phyloP scores from a whole-genome alignment of 1,139 yeast species.

The Pichia sp. region DNA sequence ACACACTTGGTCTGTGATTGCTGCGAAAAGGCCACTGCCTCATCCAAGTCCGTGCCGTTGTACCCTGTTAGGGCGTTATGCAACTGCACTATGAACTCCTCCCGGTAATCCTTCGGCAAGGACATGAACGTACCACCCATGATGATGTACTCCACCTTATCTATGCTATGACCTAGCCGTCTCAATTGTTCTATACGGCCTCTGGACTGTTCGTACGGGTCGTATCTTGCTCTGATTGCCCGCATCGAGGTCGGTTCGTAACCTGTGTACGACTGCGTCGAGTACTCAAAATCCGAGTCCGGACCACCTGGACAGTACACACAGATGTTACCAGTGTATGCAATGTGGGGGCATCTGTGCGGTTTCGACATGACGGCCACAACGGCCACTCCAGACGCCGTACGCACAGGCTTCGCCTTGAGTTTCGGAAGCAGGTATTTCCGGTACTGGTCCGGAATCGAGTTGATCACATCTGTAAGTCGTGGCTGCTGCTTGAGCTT shows the following conservation, averaged over 20 bases:
- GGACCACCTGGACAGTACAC: slow-evolving; percentile 99
- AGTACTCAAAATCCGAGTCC: slow-evolving; percentile 94
- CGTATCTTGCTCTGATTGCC: slow-evolving; percentile 95
- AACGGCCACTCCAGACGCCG: slow-evolving; percentile 97
- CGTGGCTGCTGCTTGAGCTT: slow-evolving; percentile 90
- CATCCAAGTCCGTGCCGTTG: slow-evolving; percentile 82
- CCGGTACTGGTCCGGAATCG: slow-evolving; percentile 95
- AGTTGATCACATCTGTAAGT: slow-evolving; percentile 86
- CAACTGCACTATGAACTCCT: slow-evolving; percentile 77
- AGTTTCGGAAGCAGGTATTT: slow-evolving; percentile 86
- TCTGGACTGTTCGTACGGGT: slow-evolving; percentile 97
- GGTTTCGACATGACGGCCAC: slow-evolving; percentile 99
- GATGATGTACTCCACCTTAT: slow-evolving; percentile 92
- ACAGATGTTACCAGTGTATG: slow-evolving; percentile 97
- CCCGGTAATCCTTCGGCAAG: slow-evolving; percentile 82
- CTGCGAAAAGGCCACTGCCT: slow-evolving; percentile 85
- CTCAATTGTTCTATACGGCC: slow-evolving; percentile 95
- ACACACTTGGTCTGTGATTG: slow-evolving; percentile 96
- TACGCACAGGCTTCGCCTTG: slow-evolving; percentile 96
- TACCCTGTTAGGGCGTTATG: slow-evolving; percentile 96
- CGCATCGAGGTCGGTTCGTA: slow-evolving; percentile 99
- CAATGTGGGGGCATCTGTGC: slow-evolving; percentile 98
- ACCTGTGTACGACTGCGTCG: slow-evolving; percentile 97
- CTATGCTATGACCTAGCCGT: slow-evolving; percentile 93
- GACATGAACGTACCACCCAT: slow-evolving; percentile 99